Evolutionary conservation across 768 basidiomycete species (phyloP).

Genomic region (Leccinum subgranulosum): DNA sequence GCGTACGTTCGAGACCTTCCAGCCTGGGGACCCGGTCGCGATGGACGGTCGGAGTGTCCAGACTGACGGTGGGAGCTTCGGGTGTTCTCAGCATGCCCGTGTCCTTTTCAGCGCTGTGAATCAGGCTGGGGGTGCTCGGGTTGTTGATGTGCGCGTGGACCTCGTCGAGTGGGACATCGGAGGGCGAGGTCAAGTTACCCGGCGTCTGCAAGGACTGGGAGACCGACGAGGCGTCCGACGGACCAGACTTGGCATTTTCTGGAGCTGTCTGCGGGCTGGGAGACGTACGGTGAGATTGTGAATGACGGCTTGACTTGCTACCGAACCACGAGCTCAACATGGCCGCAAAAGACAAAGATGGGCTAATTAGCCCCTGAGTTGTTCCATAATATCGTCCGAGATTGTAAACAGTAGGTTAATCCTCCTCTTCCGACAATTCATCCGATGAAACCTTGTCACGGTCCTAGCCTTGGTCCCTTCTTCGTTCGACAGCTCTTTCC

Average conservation of each 20-base stretch:
- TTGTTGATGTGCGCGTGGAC: slow-evolving; percentile 24
- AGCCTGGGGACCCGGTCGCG: neutral
- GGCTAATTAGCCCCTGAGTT: slow-evolving; percentile 9
- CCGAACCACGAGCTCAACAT: slow-evolving; percentile 33
- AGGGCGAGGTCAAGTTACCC: slow-evolving; percentile 15
- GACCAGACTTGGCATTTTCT: slow-evolving; percentile 1
- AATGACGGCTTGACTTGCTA: slow-evolving; percentile 27
- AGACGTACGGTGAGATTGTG: slow-evolving; percentile 9
- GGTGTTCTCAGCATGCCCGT: slow-evolving; percentile 9
- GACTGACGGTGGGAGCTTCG: slow-evolving; percentile 4
- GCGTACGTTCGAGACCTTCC: neutral
- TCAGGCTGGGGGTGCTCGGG: slow-evolving; percentile 20
- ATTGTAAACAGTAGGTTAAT: neutral
- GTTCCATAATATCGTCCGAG: slow-evolving; percentile 8
- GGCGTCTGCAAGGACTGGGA: slow-evolving; percentile 13
- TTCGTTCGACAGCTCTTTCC: slow-evolving; percentile 11
- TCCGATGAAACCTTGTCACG: slow-evolving; percentile 5
- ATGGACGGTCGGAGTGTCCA: slow-evolving; percentile 1
- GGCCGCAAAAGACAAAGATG: slow-evolving; percentile 2
- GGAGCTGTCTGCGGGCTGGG: neutral
- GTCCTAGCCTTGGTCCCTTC: neutral
- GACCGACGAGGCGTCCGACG: slow-evolving; percentile 15
- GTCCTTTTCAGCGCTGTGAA: slow-evolving; percentile 16
- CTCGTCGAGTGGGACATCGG: slow-evolving; percentile 22
- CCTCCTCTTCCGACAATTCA: slow-evolving; percentile 10